Base-by-base conservation (phyloP, 768 basidiomycete species). In the Tephrocybe sp. region DNA sequence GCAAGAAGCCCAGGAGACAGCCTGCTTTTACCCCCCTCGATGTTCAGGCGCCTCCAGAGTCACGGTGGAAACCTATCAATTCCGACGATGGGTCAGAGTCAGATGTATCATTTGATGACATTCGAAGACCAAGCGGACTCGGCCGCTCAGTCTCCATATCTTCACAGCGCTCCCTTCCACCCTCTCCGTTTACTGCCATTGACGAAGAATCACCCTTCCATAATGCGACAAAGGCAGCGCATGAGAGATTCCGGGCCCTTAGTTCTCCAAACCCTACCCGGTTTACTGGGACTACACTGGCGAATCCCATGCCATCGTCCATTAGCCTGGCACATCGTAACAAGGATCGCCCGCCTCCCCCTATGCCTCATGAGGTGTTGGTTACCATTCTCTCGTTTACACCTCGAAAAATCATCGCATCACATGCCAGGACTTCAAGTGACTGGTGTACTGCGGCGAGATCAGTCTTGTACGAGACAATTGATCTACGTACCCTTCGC, bases 41-140 rank as follows among this genome's bases (percentile, higher is more conserved):
- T 40, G 40, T 48, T 15, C 39, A 37, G 24, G 43, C 38, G n/a
- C 34, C 48, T 4, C 24, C 25, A 3, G 34, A 11, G 9, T 38
- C 52, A n/a, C 49, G 36, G 4, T 57, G 57, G 59, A 56, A 21
- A 44, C 49, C 53, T 36, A 42, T 41, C 16, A 50, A 33, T 29
- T 5, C 27, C 24, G 49, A 52, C 27, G 46, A 34, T 24, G 29
- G 52, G 11, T 52, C 55, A 18, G 58, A 58, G 12, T 48, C 50
- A n/a, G 57, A 60, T 1, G 50, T 49, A 15, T 57, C 58, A 8
- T 45, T 58, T 6, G 72, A 73, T 40, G 74, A 77, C 25, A 77
- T 77, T 45, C 71, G 75, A 22, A 56, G 71, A 37, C 75, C 75
- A 6, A 77, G 75, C 56, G 75, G 74, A 4, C 58, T 77, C 11